Evolutionary conservation across 495 filamentous ascomycete species (phyloP).

Genomic region (Cercophora samala): DNA sequence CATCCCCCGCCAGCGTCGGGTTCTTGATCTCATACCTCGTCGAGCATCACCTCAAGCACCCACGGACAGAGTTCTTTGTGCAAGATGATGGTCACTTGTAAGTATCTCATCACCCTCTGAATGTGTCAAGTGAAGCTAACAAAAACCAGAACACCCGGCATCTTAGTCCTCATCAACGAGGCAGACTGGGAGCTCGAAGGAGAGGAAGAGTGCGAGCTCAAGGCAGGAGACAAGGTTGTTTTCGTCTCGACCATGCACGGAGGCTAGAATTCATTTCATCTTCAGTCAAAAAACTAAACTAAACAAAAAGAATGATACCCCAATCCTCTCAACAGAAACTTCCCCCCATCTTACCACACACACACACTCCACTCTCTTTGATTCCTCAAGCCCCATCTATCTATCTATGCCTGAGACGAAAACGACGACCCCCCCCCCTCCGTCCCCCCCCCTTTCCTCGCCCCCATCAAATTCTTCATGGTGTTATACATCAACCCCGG

Average conservation of each 20-base stretch:
- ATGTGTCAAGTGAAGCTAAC: neutral
- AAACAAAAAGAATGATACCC: neutral
- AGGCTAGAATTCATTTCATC: conserved; percentile 49
- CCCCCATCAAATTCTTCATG: conserved; percentile 65
- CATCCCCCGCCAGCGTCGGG: conserved; percentile 59
- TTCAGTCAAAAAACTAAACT: no score
- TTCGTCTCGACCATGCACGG: conserved; percentile 99
- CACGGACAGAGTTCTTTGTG: conserved; percentile 85
- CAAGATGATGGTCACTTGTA: conserved; percentile 78
- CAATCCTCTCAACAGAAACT: neutral
- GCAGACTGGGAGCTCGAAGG: conserved; percentile 98
- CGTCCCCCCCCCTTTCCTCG: conserved; percentile 16
- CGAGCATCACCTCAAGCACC: conserved; percentile 77
- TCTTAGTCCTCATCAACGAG: conserved; percentile 95
- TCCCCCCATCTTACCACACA: neutral
- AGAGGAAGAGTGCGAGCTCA: conserved; percentile 81
- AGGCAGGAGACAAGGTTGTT: conserved; percentile 78
- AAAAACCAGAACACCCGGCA: conserved; percentile 76
- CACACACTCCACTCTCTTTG: no score
- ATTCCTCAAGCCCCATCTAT: no score
- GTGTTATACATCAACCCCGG: conserved; percentile 76
- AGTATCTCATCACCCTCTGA: conserved; percentile 30
- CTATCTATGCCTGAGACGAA: neutral
- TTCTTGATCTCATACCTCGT: conserved; percentile 79
- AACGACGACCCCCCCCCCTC: neutral